Evolutionary conservation across 805 yeast species (phyloP), one percentile per base, ranked within the genome.

Genomic region (Saccharomycopsis microspora): DNA sequence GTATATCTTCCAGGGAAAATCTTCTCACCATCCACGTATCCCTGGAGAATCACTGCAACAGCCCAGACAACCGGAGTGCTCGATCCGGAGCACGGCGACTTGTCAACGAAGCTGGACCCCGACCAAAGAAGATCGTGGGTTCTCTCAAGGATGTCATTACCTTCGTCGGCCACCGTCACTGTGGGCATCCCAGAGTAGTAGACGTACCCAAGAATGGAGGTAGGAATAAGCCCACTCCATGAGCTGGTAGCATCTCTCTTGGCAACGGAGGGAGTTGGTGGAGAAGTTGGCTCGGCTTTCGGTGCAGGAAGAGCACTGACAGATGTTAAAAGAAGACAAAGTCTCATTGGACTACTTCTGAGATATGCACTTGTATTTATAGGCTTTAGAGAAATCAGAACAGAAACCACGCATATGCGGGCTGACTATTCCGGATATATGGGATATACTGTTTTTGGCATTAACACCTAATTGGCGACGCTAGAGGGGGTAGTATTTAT

Each of bases 21-120:
- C 34, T 41, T 65, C 1, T 80, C 78, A 5, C 81, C 85, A 57
- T 81, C 88, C 1, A 78, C 77, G 44, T 80, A 66, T 0, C 85
- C 81, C 58, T 81, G 88, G 0, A 73, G 71, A 1, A 77, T 81
- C 29, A 81, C 79, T 0, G 84, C 70, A 5, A 78, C 75, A 0
- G 83, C 78, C 85, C 86, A 80, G 10, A 80, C 73, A 35, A 36
- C 43, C 5, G 45, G 36, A 8, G 39, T 39, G 8, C 34, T 11
- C 27, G 33, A 6, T n/a, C 36, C 32, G 38, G 30, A 29, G 28
- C 48, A 46, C 10, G 35, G 32, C 8, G 40, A 37, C 9, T 6
- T n/a, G 9, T 42, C 41, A 35, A 11, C 32, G n/a, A 34, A 34
- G 6, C 19, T 11, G 39, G 32, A 30, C 28, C 40, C 37, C 11